Evolutionary conservation across 169 alveolate species (phyloP).

Genomic region (Haemoproteus tartakovskyi): DNA sequence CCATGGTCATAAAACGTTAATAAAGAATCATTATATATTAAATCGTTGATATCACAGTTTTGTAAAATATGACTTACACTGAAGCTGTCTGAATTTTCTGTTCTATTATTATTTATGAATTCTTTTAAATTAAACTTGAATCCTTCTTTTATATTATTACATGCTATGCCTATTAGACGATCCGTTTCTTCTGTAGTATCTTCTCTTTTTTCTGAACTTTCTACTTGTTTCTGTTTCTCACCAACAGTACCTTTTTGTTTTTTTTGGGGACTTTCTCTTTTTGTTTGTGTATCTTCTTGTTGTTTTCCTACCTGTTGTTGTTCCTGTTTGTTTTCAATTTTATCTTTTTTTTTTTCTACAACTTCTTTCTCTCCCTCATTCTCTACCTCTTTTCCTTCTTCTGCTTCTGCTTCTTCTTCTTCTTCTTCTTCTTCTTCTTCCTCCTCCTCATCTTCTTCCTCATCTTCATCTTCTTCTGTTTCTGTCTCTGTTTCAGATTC

Average conservation of each 20-base stretch:
- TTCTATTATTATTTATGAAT: too few relatives aligned
- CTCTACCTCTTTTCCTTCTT: not conserved
- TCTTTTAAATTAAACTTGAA: too few relatives aligned
- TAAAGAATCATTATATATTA: constrained; percentile 37
- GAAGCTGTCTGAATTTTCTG: constrained; percentile 13
- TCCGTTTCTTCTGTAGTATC: too few relatives aligned
- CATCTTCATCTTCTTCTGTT: constrained; percentile 22
- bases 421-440: not conserved
- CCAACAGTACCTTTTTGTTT: too few relatives aligned
- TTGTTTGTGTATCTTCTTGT: not conserved
- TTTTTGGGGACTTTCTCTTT: too few relatives aligned
- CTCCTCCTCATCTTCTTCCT: constrained; percentile 14
- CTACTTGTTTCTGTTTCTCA: too few relatives aligned
- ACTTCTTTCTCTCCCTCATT: not conserved
- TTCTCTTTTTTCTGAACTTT: too few relatives aligned
- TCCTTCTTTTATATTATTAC: too few relatives aligned
- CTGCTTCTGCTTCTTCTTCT: not conserved
- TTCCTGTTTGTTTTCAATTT: not conserved
- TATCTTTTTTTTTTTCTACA: not conserved
- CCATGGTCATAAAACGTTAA: constrained; percentile 53
- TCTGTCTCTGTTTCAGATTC: not conserved
- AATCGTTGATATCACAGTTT: constrained; percentile 37
- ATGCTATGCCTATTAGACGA: too few relatives aligned
- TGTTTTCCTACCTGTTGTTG: too few relatives aligned
- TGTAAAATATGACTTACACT: constrained; percentile 14